phyloP scores from a whole-genome alignment of 2,329 filamentous ascomycete species.

The Fusarium abutilonis region DNA sequence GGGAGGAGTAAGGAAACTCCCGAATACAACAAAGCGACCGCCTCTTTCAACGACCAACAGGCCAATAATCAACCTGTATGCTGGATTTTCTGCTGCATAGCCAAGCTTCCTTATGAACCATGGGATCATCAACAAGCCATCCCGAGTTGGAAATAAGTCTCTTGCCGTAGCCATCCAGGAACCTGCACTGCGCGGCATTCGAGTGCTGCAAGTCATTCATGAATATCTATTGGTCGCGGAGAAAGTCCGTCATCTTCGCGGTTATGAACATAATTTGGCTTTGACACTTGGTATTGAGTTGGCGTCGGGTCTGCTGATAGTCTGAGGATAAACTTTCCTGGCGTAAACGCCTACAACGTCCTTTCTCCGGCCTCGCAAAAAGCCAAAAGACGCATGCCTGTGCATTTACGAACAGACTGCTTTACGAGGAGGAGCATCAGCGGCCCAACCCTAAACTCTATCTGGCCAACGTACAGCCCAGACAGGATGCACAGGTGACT shows the following conservation, averaged over 20 bases:
- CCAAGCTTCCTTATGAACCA: neutral
- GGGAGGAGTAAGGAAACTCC: neutral
- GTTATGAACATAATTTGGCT: constrained; percentile 3
- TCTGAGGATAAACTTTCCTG: constrained; percentile 23
- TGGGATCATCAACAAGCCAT: neutral
- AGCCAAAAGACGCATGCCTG: constrained; percentile 1
- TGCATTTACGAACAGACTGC: constrained; percentile 6
- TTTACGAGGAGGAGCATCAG: constrained; percentile 24
- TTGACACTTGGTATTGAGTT: constrained; percentile 2
- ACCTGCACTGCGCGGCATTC: constrained; percentile 9
- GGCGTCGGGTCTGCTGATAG: constrained; percentile 6
- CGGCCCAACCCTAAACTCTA: constrained; percentile 30
- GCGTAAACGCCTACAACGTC: constrained; percentile 30
- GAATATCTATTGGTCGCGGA: neutral
- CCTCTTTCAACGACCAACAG: constrained; percentile 2
- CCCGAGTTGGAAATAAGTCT: constrained; percentile 1
- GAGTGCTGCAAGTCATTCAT: neutral
- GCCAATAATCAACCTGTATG: constrained; percentile 7
- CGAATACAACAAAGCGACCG: neutral
- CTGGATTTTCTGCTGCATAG: neutral
- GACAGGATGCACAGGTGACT: constrained; percentile 8
- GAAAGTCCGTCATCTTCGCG: neutral
- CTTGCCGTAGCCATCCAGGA: constrained; percentile 11
- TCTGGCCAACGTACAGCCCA: constrained; percentile 4
- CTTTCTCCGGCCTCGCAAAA: constrained; percentile 15